Percentiles rank a stretch among this genome's conserved stretches.
These are phyloP conservation scores for Vaucheria bursata DNA, from an alignment of 352 stramenopile species.

Conservation along the genomic window DNA sequence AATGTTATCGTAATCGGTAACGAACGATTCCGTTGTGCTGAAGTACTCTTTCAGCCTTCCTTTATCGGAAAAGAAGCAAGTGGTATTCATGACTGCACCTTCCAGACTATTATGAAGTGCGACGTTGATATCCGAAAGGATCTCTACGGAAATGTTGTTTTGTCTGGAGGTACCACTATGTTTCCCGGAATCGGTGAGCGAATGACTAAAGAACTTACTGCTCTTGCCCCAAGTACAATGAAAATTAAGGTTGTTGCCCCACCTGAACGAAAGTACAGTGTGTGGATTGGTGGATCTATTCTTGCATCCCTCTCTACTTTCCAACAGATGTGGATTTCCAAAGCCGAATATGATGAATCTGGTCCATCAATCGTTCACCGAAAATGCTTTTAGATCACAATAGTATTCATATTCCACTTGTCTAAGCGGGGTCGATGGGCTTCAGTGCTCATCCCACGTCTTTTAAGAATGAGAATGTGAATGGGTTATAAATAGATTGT, in stretches of 20 bases:
- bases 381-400: slow-evolving; percentile 54
- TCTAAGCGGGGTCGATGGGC: no score
- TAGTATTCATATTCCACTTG: slow-evolving; percentile 80
- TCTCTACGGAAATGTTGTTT: slow-evolving; percentile 52
- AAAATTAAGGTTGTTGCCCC: not conserved
- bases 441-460: no score
- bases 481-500: no score
- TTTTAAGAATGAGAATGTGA: no score
- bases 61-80: slow-evolving; percentile 76
- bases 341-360: slow-evolving; percentile 93
- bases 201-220: slow-evolving; percentile 44
- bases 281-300: slow-evolving; percentile 77
- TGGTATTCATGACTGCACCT: slow-evolving; percentile 77
- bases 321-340: slow-evolving; percentile 86
- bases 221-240: slow-evolving; percentile 40
- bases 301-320: slow-evolving; percentile 74
- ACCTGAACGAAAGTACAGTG: slow-evolving; percentile 62
- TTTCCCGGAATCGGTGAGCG: slow-evolving; percentile 49
- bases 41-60: slow-evolving; percentile 70
- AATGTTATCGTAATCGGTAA: slow-evolving; percentile 51
- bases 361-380: slow-evolving; percentile 88
- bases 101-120: slow-evolving; percentile 79
- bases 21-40: slow-evolving; percentile 41
- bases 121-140: slow-evolving; percentile 67
- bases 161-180: slow-evolving; percentile 72